These are phyloP conservation scores for Trichophyton simii DNA, from an alignment of 2,329 filamentous ascomycete species.

Conservation along the genomic window DNA sequence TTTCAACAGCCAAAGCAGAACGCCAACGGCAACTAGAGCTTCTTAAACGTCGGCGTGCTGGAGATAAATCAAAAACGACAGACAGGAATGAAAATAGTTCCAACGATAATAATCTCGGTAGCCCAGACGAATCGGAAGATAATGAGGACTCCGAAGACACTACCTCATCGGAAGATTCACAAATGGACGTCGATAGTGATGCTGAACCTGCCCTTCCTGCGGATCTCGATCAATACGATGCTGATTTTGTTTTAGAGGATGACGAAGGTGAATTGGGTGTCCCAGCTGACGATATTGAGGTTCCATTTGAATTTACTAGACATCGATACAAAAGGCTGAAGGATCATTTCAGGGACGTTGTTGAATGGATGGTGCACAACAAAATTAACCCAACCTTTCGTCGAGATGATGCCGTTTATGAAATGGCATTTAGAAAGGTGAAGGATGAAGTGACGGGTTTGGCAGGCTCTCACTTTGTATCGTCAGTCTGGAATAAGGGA, in stretches of 20 bases:
- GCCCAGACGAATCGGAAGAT: neutral
- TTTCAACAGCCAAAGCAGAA: conserved; percentile 28
- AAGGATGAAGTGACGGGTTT: conserved; percentile 58
- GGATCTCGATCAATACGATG: conserved; percentile 44
- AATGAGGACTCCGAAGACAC: neutral
- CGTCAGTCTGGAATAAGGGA: conserved; percentile 54
- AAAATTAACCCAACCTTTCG: conserved; percentile 61
- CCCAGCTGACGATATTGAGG: conserved; percentile 37
- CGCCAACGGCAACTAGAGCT: conserved; percentile 32
- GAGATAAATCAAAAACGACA: conserved; percentile 16
- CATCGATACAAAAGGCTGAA: conserved; percentile 55
- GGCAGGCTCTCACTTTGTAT: conserved; percentile 58
- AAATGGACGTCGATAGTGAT: conserved; percentile 21
- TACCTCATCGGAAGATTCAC: conserved; percentile 9
- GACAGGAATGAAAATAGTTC: neutral
- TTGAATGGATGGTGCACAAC: conserved; percentile 74
- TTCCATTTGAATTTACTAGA: conserved; percentile 58
- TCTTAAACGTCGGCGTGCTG: conserved; percentile 32
- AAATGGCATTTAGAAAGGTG: conserved; percentile 56
- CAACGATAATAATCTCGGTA: conserved; percentile 7
- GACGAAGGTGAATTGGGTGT: conserved; percentile 46
- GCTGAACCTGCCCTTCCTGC: conserved; percentile 24
- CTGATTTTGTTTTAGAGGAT: conserved; percentile 53
- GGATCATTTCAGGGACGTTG: conserved; percentile 59
- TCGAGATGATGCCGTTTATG: conserved; percentile 51